Percentiles rank a stretch among this genome's conserved stretches.
Conservation (phyloP, 345 rosid species). For the Lumnitzera littorea region DNA sequence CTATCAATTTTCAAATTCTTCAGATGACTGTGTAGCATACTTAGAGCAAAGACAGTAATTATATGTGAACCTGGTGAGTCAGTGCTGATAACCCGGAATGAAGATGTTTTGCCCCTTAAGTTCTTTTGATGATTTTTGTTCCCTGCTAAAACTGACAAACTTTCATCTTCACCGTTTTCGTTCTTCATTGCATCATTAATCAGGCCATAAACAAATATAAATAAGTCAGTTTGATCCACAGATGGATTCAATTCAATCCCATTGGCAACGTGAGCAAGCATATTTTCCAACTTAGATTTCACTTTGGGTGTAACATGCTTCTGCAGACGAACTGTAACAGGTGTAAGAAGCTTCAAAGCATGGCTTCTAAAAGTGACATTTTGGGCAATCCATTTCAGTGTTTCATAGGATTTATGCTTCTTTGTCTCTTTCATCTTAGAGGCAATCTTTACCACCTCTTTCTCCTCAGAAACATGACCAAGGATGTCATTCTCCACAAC, state of each 20-base stretch:
- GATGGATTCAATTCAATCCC: constrained; percentile 84
- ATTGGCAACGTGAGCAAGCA: constrained; percentile 62
- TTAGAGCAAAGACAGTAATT: constrained; percentile 71
- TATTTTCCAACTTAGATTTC: constrained; percentile 60
- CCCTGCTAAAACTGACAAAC: constrained; percentile 17
- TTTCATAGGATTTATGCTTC: constrained; percentile 61
- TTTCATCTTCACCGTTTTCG: constrained; percentile 31
- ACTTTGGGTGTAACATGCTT: constrained; percentile 65
- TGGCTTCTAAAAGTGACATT: constrained; percentile 60
- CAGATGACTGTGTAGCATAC: constrained; percentile 43
- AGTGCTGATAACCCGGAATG: constrained; percentile 22
- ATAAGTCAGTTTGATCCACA: constrained; percentile 63
- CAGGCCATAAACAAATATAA: constrained; percentile 54
- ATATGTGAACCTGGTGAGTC: constrained; percentile 53
- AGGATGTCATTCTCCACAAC: constrained; percentile 73
- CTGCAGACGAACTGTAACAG: constrained; percentile 50
- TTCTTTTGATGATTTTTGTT: constrained; percentile 18
- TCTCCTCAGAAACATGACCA: constrained; percentile 90
- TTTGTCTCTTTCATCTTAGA: constrained; percentile 89
- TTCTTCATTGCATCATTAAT: constrained; percentile 52
- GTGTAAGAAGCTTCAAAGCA: constrained; percentile 59
- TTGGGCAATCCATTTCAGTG: constrained; percentile 67
- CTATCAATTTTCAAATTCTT: constrained; percentile 46
- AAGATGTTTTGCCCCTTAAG: constrained; percentile 18
- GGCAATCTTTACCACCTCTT: constrained; percentile 76